These are phyloP conservation scores for Saccharomyces mikatae DNA, from an alignment of 805 yeast species.

Conservation along the genomic window DNA sequence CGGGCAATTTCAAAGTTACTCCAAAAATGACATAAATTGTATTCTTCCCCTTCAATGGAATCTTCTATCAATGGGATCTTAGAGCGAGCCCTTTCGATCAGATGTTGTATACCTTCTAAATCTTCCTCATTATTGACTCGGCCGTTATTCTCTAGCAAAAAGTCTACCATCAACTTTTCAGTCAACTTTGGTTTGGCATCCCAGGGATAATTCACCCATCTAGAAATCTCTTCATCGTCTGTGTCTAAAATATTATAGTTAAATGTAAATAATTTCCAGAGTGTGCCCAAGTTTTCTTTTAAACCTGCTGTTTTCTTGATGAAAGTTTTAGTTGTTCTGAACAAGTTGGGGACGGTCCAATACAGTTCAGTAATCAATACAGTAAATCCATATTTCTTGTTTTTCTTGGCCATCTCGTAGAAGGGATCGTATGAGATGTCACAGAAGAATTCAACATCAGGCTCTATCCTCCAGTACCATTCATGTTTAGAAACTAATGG, in stretches of 20 bases:
- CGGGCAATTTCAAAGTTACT: conserved; percentile 88
- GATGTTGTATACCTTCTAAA: conserved; percentile 29
- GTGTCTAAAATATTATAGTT: conserved; percentile 34
- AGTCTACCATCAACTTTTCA: conserved; percentile 29
- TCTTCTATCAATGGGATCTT: conserved; percentile 37
- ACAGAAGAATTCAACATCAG: conserved; percentile 82
- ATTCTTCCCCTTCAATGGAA: conserved; percentile 54
- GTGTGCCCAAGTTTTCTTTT: conserved; percentile 42
- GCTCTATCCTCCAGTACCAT: conserved; percentile 97
- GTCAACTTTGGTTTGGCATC: conserved; percentile 22
- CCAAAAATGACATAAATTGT: conserved; percentile 85
- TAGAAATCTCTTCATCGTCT: conserved; percentile 18
- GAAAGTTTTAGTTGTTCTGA: conserved; percentile 61
- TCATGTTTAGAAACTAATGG: conserved; percentile 60
- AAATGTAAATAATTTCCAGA: conserved; percentile 62
- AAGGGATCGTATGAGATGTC: conserved; percentile 92
- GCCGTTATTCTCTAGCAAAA: conserved; percentile 11
- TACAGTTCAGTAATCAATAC: conserved; percentile 69
- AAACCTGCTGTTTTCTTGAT: conserved; percentile 36
- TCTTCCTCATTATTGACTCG: conserved; percentile 11
- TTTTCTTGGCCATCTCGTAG: conserved; percentile 57
- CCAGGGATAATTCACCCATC: conserved; percentile 21
- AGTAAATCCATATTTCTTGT: conserved; percentile 80
- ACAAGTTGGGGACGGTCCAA: conserved; percentile 76
- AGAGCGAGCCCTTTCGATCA: conserved; percentile 34